A percentile compares a stretch with the other conserved stretches of the same genome.
phyloP scores from a whole-genome alignment of 1,284 basidiomycete genomes.

The Sporisorium exsertum region DNA sequence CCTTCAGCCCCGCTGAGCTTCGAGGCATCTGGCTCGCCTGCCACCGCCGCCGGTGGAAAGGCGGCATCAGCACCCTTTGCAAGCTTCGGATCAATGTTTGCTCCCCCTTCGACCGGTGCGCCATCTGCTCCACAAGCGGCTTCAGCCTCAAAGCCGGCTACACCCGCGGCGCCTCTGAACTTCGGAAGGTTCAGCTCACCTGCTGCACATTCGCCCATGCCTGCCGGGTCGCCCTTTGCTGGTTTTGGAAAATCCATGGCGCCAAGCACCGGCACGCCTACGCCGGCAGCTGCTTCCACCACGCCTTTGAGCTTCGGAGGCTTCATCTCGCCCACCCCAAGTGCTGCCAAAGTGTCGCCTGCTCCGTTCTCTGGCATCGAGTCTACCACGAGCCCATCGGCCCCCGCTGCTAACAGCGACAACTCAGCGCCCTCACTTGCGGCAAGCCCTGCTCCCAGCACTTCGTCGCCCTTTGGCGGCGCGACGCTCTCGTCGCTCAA shows the following conservation, averaged over 20 bases:
- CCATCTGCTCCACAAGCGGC: constrained; percentile 9
- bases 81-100: constrained; percentile 8
- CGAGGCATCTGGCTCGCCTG: constrained; percentile 11
- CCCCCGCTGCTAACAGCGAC: constrained; percentile 2
- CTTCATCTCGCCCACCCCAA: constrained; percentile 5
- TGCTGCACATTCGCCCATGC: constrained; percentile 16
- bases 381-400: constrained; percentile 1
- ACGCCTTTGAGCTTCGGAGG: constrained; percentile 13
- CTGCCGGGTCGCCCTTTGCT: constrained; percentile 8
- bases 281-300: neutral
- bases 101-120: neutral
- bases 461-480: constrained; percentile 26
- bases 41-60: constrained; percentile 4
- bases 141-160: neutral
- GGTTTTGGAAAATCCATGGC: constrained; percentile 9
- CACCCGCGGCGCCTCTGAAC: neutral
- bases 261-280: neutral
- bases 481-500: constrained; percentile 19
- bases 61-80: constrained; percentile 1
- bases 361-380: constrained; percentile 19
- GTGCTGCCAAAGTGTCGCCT: constrained; percentile 12
- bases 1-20: constrained; percentile 18
- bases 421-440: constrained; percentile 11
- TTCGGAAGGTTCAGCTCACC: constrained; percentile 12
- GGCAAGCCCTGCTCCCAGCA: constrained; percentile 5